phyloP scores from a whole-genome alignment of 768 basidiomycete species.

The Xerocomus spinulosus region DNA sequence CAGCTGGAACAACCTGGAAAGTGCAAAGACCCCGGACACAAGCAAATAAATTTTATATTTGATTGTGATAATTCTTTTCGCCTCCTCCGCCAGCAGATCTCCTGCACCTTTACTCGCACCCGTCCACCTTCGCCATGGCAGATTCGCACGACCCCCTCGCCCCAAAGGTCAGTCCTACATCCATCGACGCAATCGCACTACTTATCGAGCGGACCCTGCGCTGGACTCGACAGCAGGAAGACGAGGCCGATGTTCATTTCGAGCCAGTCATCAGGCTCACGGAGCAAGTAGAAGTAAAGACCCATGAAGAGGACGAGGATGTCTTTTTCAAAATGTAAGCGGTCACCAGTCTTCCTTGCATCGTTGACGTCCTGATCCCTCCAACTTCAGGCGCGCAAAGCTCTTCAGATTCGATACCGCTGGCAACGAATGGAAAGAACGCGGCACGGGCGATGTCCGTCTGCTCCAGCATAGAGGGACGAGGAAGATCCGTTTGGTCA shows the following conservation, averaged over 20 bases:
- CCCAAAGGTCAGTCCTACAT: slow-evolving; percentile 54
- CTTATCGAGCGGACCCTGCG: slow-evolving; percentile 26
- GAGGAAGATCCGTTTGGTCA: slow-evolving; percentile 91
- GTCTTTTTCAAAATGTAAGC: slow-evolving; percentile 94
- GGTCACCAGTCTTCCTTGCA: not conserved
- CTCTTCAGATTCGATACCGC: slow-evolving; percentile 87
- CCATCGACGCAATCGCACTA: slow-evolving; percentile 29
- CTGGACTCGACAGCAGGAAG: slow-evolving; percentile 40
- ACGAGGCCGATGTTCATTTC: slow-evolving; percentile 86
- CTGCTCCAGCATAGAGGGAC: slow-evolving; percentile 85
- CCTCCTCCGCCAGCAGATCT: slow-evolving; percentile 13
- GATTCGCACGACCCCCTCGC: slow-evolving; percentile 61
- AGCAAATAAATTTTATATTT: slow-evolving; percentile 7
- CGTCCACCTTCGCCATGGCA: slow-evolving; percentile 41
- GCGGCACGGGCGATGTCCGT: slow-evolving; percentile 94
- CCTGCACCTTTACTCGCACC: slow-evolving; percentile 2
- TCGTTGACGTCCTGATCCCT: slow-evolving; percentile 8
- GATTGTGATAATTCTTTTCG: slow-evolving; percentile 25
- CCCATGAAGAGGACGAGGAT: slow-evolving; percentile 90
- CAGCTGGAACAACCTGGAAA: not conserved
- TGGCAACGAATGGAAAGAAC: slow-evolving; percentile 93
- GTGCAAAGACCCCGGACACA: slow-evolving; percentile 25
- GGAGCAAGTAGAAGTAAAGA: slow-evolving; percentile 93
- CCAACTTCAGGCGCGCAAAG: slow-evolving; percentile 80
- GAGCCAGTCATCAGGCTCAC: slow-evolving; percentile 97